phyloP scores from a whole-genome alignment of 768 basidiomycete genomes.

The Holtermannia corniformis region DNA sequence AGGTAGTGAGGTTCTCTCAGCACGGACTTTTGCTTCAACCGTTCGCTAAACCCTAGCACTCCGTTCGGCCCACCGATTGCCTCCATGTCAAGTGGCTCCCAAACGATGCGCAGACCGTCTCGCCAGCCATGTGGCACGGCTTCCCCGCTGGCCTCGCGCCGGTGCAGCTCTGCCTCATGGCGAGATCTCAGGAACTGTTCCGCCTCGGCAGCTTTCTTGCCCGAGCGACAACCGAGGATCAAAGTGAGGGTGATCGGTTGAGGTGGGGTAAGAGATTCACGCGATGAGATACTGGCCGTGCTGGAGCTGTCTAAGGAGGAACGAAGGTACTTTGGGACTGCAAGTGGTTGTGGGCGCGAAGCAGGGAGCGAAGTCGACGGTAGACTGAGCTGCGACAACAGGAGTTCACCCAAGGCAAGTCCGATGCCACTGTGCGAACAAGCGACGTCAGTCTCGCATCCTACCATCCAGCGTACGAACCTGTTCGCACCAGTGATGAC shows the following conservation, averaged over 20 bases:
- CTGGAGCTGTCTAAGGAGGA: slow-evolving; percentile 5
- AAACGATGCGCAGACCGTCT: slow-evolving; percentile 33
- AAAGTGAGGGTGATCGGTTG: slow-evolving; percentile 33
- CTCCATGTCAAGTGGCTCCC: slow-evolving; percentile 35
- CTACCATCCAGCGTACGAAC: slow-evolving; percentile 11
- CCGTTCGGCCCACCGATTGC: slow-evolving; percentile 26
- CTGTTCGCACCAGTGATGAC: slow-evolving; percentile 42
- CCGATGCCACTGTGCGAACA: slow-evolving; percentile 33
- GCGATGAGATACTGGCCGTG: background rate
- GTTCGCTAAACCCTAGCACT: slow-evolving; percentile 26
- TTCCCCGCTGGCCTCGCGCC: slow-evolving; percentile 16
- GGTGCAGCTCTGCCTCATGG: slow-evolving; percentile 21
- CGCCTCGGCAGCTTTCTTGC: slow-evolving; percentile 24
- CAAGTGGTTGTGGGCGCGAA: slow-evolving; percentile 15
- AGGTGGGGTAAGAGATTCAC: slow-evolving; percentile 2
- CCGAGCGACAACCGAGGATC: slow-evolving; percentile 38
- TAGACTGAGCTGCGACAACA: slow-evolving; percentile 35
- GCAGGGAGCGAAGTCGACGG: slow-evolving; percentile 14
- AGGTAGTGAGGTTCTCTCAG: background rate
- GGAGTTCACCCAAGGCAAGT: slow-evolving; percentile 34
- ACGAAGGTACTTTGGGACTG: no score
- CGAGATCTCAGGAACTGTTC: background rate
- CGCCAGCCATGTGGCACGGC: slow-evolving; percentile 26
- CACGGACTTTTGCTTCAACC: slow-evolving; percentile 33
- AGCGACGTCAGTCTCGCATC: background rate